Conservation (phyloP, 148 eudicot genomes). For the Rhododendron molle region DNA sequence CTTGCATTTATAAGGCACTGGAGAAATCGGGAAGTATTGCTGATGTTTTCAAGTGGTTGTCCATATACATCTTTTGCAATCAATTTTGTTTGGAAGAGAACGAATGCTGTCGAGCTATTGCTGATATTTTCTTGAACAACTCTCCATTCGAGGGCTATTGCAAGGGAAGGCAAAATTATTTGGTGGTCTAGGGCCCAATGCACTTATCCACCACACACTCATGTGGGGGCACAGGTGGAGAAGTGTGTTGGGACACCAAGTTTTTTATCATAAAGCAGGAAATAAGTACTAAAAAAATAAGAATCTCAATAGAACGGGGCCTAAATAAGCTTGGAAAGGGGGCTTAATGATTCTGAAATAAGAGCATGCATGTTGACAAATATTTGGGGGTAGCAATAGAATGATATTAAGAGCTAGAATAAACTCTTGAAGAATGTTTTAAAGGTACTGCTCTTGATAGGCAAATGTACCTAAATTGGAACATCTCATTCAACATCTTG, state of each 20-base stretch:
- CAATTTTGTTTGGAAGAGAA: background rate
- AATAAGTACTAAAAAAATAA: too few species aligned
- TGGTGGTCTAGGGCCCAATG: too few species aligned
- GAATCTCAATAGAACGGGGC: too few species aligned
- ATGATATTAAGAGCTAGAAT: background rate
- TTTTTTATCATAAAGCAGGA: too few species aligned
- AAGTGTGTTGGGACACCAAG: background rate
- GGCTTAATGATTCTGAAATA: too few species aligned
- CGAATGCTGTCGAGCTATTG: background rate
- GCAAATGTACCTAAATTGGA: background rate
- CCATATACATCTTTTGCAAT: background rate
- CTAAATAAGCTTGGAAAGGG: too few species aligned
- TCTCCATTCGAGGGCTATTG: background rate
- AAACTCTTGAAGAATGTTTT: background rate
- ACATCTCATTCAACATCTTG: background rate
- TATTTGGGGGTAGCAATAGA: background rate
- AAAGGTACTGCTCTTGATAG: background rate
- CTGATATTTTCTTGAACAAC: background rate
- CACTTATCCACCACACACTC: too few species aligned
- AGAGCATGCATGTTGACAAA: background rate
- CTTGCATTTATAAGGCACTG: background rate
- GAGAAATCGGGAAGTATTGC: background rate
- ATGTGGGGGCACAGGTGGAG: background rate
- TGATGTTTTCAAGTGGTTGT: background rate
- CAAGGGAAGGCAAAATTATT: background rate